Percentiles rank a stretch among this genome's conserved stretches.
Conservation (phyloP, 306 rosid species). For the Lablab purpureus region DNA sequence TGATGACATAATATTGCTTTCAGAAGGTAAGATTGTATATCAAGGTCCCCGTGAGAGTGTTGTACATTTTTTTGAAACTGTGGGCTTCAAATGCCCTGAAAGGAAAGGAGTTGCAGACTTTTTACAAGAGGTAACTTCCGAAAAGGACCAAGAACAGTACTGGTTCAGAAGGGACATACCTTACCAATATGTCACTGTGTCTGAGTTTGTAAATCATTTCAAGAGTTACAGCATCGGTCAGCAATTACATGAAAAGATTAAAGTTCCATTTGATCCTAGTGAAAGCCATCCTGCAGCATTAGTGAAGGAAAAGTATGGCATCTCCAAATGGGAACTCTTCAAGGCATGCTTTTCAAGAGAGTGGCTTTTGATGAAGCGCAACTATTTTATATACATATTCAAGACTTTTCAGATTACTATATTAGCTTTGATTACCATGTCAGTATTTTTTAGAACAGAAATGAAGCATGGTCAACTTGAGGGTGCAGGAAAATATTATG, state of each 20-base stretch:
- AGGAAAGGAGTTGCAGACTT: constrained; percentile 81
- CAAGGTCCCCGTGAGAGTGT: constrained; percentile 68
- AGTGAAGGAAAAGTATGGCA: constrained; percentile 63
- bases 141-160: constrained; percentile 77
- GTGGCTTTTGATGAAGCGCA: constrained; percentile 73
- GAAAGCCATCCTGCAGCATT: constrained; percentile 58
- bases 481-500: constrained; percentile 66
- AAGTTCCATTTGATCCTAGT: constrained; percentile 54
- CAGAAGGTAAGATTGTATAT: constrained; percentile 74
- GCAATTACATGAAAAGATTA: constrained; percentile 48
- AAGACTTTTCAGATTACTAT: constrained; percentile 66
- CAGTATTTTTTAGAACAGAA: constrained; percentile 67
- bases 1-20: constrained; percentile 69
- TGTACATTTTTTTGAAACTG: constrained; percentile 57
- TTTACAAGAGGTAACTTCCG: constrained; percentile 76
- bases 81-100: constrained; percentile 72
- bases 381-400: constrained; percentile 64
- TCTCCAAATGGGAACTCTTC: constrained; percentile 69
- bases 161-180: constrained; percentile 63
- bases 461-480: constrained; percentile 61
- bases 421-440: constrained; percentile 61
- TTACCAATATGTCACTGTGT: constrained; percentile 55
- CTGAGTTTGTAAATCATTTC: constrained; percentile 59
- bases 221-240: constrained; percentile 51
- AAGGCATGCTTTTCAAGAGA: constrained; percentile 77